Base-by-base conservation (phyloP, 139 green algal species). In the Zygnema circumcarinatum region DNA sequence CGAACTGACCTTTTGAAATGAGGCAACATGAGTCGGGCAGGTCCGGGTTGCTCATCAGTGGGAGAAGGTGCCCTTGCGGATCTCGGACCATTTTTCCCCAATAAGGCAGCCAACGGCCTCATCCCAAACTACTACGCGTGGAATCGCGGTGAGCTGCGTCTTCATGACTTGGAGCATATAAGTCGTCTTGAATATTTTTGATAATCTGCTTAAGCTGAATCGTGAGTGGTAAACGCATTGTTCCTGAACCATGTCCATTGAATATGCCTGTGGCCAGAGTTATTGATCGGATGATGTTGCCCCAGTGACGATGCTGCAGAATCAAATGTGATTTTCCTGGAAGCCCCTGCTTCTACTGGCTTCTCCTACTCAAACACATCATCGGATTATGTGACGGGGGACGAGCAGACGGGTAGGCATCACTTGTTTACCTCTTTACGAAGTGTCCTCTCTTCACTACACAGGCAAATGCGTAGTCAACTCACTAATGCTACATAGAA, bases 291-390 rank as follows among this genome's bases (percentile, higher is more conserved):
- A n/a, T n/a, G n/a, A n/a, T n/a, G n/a, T n/a, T n/a, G n/a, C n/a
- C n/a, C n/a, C n/a, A n/a, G n/a, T 72, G 54, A 33, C 25, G 29
- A 72, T 29, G 29, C 54, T 25, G 80, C 83, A 88, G 82, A 86
- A 25, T 94, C 94, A 38, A 94, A 93, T 62, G 81, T 96, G 29
- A 74, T 98, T 0, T 98, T 95, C 38, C 29, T 98, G 20, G 95
- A 98, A 76, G 93, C 79, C 40, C 95, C 95, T 3, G 95, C 94
- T 0, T 96, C 95, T 91, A 94, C 97, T 7, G 95, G 95, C 25
- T 98, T 94, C 73, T 92, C 52, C 52, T 98, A 97, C 91, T 93
- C 79, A 72, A 96, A 97, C 88, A 94, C 69, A 38, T 82, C 88
- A 1, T 1, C 29, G 0, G 95, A 98, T 62, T 82, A 78, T 0